Evolutionary conservation across 768 basidiomycete genomes (phyloP), one percentile per base, ranked within the genome.

Genomic region (Baorangia bicolor): DNA sequence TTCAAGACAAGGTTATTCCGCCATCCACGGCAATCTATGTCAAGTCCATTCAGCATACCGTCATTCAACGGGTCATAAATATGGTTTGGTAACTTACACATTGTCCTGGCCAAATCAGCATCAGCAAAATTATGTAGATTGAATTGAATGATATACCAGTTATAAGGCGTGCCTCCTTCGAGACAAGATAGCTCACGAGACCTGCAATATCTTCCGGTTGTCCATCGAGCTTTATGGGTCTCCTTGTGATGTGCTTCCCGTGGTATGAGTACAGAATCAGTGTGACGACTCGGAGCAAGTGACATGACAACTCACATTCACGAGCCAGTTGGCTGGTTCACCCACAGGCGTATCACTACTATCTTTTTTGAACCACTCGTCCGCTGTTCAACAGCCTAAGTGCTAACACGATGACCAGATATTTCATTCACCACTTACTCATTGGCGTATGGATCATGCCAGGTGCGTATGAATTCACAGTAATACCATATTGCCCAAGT

Each of bases 381-480:
- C 28, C 21, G 16, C 45, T 47, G 16, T 28, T 14, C 31, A 21
- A 23, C n/a, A n/a, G n/a, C 7, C 16, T 33, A 4, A 33, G 16
- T 5, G 3, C 9, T 5, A 23, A 47, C 21, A 14, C 45, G 16
- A 11, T 14, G 16, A 33, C 6, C 35, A 20, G 11, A 33, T 23
- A 11, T 21, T 12, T 25, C 12, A 12, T 4, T 7, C 27, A 20
- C 13, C 31, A 30, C 59, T 25, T 25, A 77, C 75, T 51, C 63
- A 75, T 57, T 5, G 58, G 41, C 0, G 71, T 76, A 0, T 61
- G 30, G 30, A 73, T 70, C 3, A 46, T 16, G 2, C 75, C 74
- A 0, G 76, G 76, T 1, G 74, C 72, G 25, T 76, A 77, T 0
- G 71, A 54, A 41, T 76, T 75, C 2, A 74, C 75, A 2, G 73